Evolutionary conservation across 2,329 filamentous ascomycete species (phyloP).

Genomic region (Trichoderma hamatum): DNA sequence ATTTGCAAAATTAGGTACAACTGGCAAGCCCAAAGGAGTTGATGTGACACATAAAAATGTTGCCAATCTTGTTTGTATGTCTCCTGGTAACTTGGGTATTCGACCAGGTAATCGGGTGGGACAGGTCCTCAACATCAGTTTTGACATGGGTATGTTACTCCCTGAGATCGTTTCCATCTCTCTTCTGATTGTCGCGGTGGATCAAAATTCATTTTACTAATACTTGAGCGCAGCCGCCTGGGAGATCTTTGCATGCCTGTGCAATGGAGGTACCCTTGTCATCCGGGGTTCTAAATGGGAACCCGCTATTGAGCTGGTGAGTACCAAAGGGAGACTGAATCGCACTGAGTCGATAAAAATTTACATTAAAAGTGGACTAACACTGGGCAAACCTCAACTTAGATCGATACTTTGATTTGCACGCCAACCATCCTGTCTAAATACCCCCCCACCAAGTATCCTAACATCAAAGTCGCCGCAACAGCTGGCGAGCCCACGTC

Average conservation of each 20-base stretch:
- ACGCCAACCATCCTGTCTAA: slow-evolving; percentile 59
- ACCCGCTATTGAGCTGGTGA: slow-evolving; percentile 49
- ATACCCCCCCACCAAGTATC: slow-evolving; percentile 50
- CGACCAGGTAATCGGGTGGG: slow-evolving; percentile 54
- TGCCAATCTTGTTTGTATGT: slow-evolving; percentile 54
- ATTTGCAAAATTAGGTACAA: slow-evolving; percentile 46
- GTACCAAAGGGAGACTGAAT: slow-evolving; percentile 18
- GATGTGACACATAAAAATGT: slow-evolving; percentile 60
- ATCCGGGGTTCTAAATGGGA: slow-evolving; percentile 56
- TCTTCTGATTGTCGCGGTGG: slow-evolving; percentile 25
- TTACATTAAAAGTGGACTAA: slow-evolving; percentile 4
- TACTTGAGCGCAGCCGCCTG: slow-evolving; percentile 52
- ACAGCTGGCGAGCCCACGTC: slow-evolving; percentile 59
- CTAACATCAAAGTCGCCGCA: slow-evolving; percentile 55
- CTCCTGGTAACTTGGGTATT: slow-evolving; percentile 56
- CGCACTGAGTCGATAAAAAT: neutral
- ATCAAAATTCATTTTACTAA: slow-evolving; percentile 22
- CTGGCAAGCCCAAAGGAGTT: slow-evolving; percentile 61
- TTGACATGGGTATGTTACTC: slow-evolving; percentile 59
- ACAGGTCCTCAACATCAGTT: slow-evolving; percentile 60
- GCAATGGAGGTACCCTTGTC: slow-evolving; percentile 60
- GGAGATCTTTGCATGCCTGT: slow-evolving; percentile 61
- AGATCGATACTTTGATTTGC: slow-evolving; percentile 58
- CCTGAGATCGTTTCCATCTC: neutral
- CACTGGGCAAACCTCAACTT: neutral